Evolutionary conservation across 148 eudicot species (phyloP).

Genomic region (Vaccinium vitisidaea): DNA sequence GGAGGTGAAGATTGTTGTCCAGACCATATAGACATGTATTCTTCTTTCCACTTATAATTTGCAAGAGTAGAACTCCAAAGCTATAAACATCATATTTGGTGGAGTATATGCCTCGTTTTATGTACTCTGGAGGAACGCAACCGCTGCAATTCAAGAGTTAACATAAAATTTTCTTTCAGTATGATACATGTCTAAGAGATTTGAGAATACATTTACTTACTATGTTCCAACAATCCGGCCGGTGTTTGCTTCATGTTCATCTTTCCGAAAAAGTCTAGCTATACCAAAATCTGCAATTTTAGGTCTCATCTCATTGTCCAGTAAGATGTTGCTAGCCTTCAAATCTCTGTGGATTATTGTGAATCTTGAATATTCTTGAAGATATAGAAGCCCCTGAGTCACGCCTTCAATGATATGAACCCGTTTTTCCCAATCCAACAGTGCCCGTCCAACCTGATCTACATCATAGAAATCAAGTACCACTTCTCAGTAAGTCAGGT

Average conservation of each 20-base stretch:
- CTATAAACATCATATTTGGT: constrained; percentile 1
- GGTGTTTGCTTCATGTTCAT: background rate
- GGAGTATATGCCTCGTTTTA: background rate
- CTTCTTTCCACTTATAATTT: background rate
- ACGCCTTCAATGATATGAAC: background rate
- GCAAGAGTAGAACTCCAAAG: background rate
- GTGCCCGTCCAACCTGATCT: background rate
- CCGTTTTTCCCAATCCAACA: background rate
- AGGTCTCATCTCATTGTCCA: background rate
- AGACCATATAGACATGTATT: background rate
- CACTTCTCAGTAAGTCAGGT: background rate
- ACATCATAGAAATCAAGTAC: background rate
- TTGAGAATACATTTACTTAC: background rate
- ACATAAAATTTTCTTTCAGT: background rate
- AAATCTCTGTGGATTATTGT: background rate
- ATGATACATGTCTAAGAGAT: background rate
- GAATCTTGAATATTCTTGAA: background rate
- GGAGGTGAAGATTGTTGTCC: background rate
- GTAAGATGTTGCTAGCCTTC: background rate
- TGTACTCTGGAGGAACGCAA: background rate
- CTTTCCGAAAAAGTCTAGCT: background rate
- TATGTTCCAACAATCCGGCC: background rate
- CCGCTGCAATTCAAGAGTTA: background rate
- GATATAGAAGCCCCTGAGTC: background rate
- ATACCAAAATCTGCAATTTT: constrained; percentile 4